Percentiles rank a stretch among this genome's conserved stretches.
Conservation (phyloP, 2,329 filamentous ascomycete species). For the Hysterium pulicare region DNA sequence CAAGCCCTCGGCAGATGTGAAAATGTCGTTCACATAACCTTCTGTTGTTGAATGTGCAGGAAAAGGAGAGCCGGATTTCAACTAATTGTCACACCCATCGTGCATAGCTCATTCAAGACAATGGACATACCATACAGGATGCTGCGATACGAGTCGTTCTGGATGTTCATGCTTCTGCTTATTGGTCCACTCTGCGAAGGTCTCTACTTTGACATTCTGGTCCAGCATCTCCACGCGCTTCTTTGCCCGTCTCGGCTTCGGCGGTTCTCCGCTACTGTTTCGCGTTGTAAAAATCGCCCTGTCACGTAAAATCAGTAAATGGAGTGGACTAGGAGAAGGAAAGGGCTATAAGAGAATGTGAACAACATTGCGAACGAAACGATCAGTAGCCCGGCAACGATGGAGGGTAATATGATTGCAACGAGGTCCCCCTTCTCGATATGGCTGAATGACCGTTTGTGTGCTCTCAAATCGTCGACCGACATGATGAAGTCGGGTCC, state of each 20-base stretch:
- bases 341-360: constrained; percentile 4
- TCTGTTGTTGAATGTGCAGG: too few species aligned
- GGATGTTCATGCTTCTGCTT: constrained; percentile 21
- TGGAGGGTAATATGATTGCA: constrained; percentile 28
- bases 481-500: too few species aligned
- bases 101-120: too few species aligned
- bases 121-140: constrained; percentile 23
- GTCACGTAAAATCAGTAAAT: background rate
- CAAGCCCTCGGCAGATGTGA: too few species aligned
- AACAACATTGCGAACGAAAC: constrained; percentile 30
- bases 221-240: constrained; percentile 30
- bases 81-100: too few species aligned
- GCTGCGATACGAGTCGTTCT: constrained; percentile 11
- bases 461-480: background rate
- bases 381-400: constrained; percentile 29
- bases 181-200: constrained; percentile 31
- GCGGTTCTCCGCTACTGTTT: constrained; percentile 10
- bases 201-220: constrained; percentile 26
- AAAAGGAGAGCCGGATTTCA: too few species aligned
- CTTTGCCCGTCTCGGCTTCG: constrained; percentile 17
- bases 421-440: too few species aligned
- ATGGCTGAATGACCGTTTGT: constrained; percentile 16
- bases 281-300: constrained; percentile 23
- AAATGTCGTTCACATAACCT: too few species aligned
- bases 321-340: background rate